These are phyloP conservation scores for Candida alai DNA, from an alignment of 805 yeast genomes.

Conservation along the genomic window DNA sequence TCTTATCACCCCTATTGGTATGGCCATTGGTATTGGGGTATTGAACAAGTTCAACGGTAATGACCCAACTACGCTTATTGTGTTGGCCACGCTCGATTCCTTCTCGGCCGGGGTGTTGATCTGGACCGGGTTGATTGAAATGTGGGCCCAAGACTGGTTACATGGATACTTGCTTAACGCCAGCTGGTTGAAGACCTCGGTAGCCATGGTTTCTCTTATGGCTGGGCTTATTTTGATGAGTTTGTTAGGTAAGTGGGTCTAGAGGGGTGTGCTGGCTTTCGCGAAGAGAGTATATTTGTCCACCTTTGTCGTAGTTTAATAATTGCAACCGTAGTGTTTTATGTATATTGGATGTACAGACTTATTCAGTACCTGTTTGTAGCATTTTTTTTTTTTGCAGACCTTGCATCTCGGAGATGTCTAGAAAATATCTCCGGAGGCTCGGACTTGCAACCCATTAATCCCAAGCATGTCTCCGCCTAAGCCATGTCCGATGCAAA, in stretches of 20 bases:
- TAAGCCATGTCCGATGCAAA: no score
- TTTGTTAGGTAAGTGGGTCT: constrained; percentile 32
- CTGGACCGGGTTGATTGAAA: constrained; percentile 30
- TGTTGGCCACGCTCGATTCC: constrained; percentile 30
- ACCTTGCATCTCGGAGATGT: no score
- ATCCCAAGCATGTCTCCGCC: no score
- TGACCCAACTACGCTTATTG: constrained; percentile 25
- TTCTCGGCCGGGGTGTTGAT: constrained; percentile 32
- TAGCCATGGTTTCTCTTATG: constrained; percentile 15
- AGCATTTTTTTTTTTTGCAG: no score
- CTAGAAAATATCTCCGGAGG: no score
- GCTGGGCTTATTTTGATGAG: constrained; percentile 28
- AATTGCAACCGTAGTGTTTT: no score
- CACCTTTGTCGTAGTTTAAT: no score
- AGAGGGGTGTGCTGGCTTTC: background rate
- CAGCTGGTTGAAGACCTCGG: constrained; percentile 10
- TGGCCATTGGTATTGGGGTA: constrained; percentile 31
- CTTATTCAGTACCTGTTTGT: no score
- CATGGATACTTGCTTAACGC: constrained; percentile 19
- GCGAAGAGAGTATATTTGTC: no score
- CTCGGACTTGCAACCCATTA: no score
- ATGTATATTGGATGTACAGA: no score
- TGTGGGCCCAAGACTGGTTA: constrained; percentile 29
- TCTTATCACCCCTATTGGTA: constrained; percentile 26
- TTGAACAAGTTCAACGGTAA: constrained; percentile 25